Percentiles rank a stretch among this genome's conserved stretches.
Evolutionary conservation across 2,329 filamentous ascomycete genomes (phyloP).

Genomic region (Chrysoporthe deuterocubensis): DNA sequence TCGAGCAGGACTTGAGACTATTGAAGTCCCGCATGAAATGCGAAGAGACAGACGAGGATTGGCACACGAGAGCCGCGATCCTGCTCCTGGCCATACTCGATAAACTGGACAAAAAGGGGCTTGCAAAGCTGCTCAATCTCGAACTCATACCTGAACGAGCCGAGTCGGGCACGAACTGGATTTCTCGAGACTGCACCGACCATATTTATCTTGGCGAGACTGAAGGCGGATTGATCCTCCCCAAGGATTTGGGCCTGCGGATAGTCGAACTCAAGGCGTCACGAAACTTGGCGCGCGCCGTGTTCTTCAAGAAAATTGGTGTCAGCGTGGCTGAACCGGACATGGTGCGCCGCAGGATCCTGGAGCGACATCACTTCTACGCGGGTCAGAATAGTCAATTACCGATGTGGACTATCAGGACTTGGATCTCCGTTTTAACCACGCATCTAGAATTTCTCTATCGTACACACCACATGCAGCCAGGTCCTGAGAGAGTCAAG

Average conservation of each 20-base stretch:
- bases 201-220: not conserved
- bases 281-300: not conserved
- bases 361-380: not conserved
- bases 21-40: slow-evolving; percentile 28
- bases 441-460: not conserved
- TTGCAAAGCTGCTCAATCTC: not conserved
- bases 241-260: not conserved
- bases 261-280: not conserved
- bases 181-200: not conserved
- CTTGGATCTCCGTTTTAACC: not conserved
- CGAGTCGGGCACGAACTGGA: not conserved
- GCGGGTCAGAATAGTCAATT: accelerated
- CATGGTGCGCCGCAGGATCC: not conserved
- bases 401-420: too few relatives aligned
- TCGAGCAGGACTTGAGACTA: not conserved
- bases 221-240: not conserved
- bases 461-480: not conserved
- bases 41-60: slow-evolving; percentile 20
- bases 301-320: not conserved
- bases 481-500: not conserved
- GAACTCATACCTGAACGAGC: not conserved
- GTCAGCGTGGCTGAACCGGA: not conserved
- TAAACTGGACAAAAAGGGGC: not conserved
- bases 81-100: slow-evolving; percentile 16
- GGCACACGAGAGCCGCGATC: slow-evolving; percentile 32